Evolutionary conservation across 345 rosid species (phyloP).

Genomic region (Corymbia maculata): DNA sequence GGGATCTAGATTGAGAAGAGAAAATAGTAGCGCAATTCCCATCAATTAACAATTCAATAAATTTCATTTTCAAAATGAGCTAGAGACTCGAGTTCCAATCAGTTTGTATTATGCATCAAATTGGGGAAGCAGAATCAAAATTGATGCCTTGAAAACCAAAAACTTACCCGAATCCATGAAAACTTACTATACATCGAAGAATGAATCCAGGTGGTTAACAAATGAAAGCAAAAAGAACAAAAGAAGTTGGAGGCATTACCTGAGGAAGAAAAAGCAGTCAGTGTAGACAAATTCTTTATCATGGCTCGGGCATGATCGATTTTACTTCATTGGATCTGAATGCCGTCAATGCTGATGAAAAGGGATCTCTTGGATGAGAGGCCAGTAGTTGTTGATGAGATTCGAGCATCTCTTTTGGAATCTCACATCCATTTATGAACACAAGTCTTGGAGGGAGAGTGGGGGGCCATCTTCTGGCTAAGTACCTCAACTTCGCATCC

Average conservation of each 20-base stretch:
- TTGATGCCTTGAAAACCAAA: background rate
- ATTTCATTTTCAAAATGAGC: too few relatives aligned
- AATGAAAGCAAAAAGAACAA: too few relatives aligned
- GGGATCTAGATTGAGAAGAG: too few relatives aligned
- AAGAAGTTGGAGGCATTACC: background rate
- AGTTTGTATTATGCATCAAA: background rate
- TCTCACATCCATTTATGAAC: too few relatives aligned
- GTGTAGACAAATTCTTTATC: background rate
- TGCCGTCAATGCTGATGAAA: background rate
- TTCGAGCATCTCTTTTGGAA: too few relatives aligned
- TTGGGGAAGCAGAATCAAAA: background rate
- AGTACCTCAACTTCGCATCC: background rate
- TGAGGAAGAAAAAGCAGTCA: background rate
- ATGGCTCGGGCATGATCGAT: background rate
- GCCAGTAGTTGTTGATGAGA: too few relatives aligned
- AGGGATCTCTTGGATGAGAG: background rate
- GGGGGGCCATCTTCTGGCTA: background rate
- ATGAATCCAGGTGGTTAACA: background rate
- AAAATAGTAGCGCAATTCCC: fast-evolving
- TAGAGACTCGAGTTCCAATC: too few relatives aligned
- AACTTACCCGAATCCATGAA: background rate
- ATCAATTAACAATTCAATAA: too few relatives aligned
- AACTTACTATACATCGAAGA: background rate
- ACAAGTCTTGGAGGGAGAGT: background rate
- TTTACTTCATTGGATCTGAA: background rate